phyloP scores from a whole-genome alignment of 2,329 filamentous ascomycete species.

The Zymoseptoria brevis region DNA sequence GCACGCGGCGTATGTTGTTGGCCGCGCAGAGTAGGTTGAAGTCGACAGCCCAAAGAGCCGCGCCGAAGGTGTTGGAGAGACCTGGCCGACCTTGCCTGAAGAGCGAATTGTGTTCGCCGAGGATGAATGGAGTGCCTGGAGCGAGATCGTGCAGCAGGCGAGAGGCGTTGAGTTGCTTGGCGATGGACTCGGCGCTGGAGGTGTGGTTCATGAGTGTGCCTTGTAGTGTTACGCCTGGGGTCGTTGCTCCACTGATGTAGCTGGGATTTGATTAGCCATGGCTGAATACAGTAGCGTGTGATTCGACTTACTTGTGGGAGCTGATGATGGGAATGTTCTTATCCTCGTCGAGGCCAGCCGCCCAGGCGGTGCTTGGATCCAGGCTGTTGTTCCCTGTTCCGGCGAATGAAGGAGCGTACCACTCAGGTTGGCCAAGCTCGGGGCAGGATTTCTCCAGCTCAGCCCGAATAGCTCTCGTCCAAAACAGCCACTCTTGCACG shows the following conservation, averaged over 20 bases:
- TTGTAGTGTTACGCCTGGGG: constrained; percentile 55
- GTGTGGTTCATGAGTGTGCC: constrained; percentile 58
- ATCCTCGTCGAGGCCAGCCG: constrained; percentile 46
- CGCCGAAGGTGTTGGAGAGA: constrained; percentile 57
- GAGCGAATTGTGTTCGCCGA: constrained; percentile 56
- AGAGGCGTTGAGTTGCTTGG: constrained; percentile 43
- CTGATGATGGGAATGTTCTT: constrained; percentile 47
- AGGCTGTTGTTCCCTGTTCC: constrained; percentile 44
- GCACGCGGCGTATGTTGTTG: constrained; percentile 48
- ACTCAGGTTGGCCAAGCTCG: constrained; percentile 37
- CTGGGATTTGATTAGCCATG: constrained; percentile 29
- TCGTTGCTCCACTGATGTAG: constrained; percentile 54
- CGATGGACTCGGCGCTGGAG: constrained; percentile 43
- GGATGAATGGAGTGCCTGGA: constrained; percentile 43
- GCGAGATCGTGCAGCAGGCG: constrained; percentile 33
- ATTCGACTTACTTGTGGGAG: constrained; percentile 48
- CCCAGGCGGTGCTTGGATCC: constrained; percentile 44
- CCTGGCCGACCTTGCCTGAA: constrained; percentile 55
- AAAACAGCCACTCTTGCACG: constrained; percentile 51
- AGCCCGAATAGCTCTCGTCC: constrained; percentile 42
- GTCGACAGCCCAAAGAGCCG: constrained; percentile 57
- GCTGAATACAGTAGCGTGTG: not conserved
- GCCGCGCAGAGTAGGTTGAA: constrained; percentile 53
- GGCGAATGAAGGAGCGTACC: constrained; percentile 52
- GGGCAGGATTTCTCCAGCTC: constrained; percentile 45